These are phyloP conservation scores for Terfezia claveryi DNA, from an alignment of 495 filamentous ascomycete genomes.

Conservation along the genomic window DNA sequence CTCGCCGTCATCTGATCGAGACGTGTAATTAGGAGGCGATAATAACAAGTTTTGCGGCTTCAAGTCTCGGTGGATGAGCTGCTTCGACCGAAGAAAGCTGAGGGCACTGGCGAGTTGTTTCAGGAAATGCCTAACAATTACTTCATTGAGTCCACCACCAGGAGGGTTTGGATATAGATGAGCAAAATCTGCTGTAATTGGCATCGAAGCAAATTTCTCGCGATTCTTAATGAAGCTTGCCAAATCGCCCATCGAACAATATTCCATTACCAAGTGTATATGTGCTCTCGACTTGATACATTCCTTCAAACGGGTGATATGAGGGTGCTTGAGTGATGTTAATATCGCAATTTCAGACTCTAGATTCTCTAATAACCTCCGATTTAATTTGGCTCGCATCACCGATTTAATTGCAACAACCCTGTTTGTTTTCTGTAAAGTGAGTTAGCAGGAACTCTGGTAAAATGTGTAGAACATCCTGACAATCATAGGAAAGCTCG, in stretches of 20 bases:
- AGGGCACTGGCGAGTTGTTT: slow-evolving; percentile 89
- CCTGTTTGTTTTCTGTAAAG: slow-evolving; percentile 32
- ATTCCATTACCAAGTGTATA: slow-evolving; percentile 97
- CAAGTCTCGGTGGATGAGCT: slow-evolving; percentile 88
- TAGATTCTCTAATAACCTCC: slow-evolving; percentile 88
- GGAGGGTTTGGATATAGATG: slow-evolving; percentile 69
- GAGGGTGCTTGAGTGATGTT: slow-evolving; percentile 75
- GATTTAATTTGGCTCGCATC: slow-evolving; percentile 67
- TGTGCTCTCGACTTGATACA: slow-evolving; percentile 67
- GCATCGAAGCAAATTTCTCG: slow-evolving; percentile 47
- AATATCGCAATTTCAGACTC: slow-evolving; percentile 87
- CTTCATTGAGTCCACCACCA: slow-evolving; percentile 71
- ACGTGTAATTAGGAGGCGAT: slow-evolving; percentile 37
- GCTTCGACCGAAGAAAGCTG: slow-evolving; percentile 59
- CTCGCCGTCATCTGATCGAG: slow-evolving; percentile 22
- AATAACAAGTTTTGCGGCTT: slow-evolving; percentile 92
- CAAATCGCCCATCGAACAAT: slow-evolving; percentile 82
- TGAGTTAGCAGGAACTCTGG: slow-evolving; percentile 5
- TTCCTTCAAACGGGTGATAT: slow-evolving; percentile 89
- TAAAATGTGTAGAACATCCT: background rate
- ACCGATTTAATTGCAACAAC: slow-evolving; percentile 91
- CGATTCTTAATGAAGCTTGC: slow-evolving; percentile 89
- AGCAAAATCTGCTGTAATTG: slow-evolving; percentile 62
- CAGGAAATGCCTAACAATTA: slow-evolving; percentile 80
- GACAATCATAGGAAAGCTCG: background rate